A percentile compares a stretch with the other conserved stretches of the same genome.
Conservation (phyloP, 306 rosid genomes). For the Quercus ilex region DNA sequence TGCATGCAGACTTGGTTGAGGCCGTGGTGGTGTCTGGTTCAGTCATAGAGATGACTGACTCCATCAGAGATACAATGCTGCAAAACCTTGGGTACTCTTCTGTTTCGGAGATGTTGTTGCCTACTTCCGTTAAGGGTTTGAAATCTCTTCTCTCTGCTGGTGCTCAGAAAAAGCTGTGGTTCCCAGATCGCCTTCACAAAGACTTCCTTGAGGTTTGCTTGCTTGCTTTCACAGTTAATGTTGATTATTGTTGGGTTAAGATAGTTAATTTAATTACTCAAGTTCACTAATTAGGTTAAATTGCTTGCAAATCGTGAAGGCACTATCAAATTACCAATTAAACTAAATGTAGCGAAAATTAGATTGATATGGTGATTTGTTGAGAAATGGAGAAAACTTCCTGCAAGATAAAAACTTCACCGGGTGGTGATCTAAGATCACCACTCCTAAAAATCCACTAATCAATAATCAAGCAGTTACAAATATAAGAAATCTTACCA, state of each 20-base stretch:
- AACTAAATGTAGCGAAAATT: too few relatives aligned
- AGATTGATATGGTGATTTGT: too few relatives aligned
- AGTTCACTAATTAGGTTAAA: too few relatives aligned
- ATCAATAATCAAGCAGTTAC: too few relatives aligned
- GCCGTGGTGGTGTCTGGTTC: conserved; percentile 52
- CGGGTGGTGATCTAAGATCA: rapidly evolving
- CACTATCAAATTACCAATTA: too few relatives aligned
- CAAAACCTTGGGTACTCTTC: conserved; percentile 46
- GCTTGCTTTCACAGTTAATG: background rate
- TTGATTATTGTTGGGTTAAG: too few relatives aligned
- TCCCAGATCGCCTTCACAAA: conserved; percentile 48
- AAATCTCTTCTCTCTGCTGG: conserved; percentile 52
- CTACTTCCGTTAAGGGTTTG: conserved; percentile 41
- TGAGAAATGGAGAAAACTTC: too few relatives aligned
- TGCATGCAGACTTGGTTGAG: conserved; percentile 46
- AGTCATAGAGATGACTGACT: conserved; percentile 39
- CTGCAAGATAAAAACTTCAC: rapidly evolving
- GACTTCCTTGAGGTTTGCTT: conserved; percentile 64
- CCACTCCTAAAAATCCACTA: rapidly evolving
- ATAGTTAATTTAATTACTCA: too few relatives aligned
- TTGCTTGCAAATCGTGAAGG: rapidly evolving
- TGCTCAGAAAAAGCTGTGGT: conserved; percentile 40
- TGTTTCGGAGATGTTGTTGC: conserved; percentile 61
- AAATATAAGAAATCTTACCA: too few relatives aligned
- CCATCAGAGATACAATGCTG: conserved; percentile 19